These are phyloP conservation scores for Prunus dulcis DNA, from an alignment of 306 rosid species.

Conservation along the genomic window DNA sequence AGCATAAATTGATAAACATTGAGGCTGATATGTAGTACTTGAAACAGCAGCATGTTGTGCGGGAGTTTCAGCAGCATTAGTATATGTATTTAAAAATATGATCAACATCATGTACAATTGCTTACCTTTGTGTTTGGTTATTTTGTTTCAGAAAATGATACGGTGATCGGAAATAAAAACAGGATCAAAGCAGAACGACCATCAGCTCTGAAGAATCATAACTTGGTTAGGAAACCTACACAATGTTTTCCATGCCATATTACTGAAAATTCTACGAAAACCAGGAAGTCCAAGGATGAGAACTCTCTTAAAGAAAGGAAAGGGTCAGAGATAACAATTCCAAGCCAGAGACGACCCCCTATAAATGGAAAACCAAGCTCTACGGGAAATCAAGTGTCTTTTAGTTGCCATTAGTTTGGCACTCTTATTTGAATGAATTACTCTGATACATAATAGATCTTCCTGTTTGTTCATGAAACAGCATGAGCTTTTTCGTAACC, in stretches of 20 bases:
- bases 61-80: not conserved
- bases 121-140: not conserved
- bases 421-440: not conserved
- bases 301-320: conserved; percentile 29
- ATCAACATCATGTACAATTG: not conserved
- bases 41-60: not conserved
- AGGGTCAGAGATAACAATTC: conserved; percentile 28
- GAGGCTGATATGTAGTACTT: not conserved
- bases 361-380: conserved; percentile 39
- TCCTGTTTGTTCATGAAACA: not conserved
- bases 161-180: conserved; percentile 52
- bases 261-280: conserved; percentile 29
- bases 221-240: conserved; percentile 42
- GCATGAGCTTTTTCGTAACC: not conserved
- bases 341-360: conserved; percentile 38
- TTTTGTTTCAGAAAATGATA: conserved; percentile 66
- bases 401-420: not conserved
- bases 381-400: conserved; percentile 21
- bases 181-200: conserved; percentile 35
- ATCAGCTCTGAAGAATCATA: conserved; percentile 47
- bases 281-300: conserved; percentile 37
- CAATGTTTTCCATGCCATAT: conserved; percentile 34
- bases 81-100: not conserved
- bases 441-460: not conserved
- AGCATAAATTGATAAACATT: not conserved